Percentiles rank a stretch among this genome's conserved stretches.
Conservation (phyloP, 2,329 filamentous ascomycete genomes). For the Epichloe uncinata region DNA sequence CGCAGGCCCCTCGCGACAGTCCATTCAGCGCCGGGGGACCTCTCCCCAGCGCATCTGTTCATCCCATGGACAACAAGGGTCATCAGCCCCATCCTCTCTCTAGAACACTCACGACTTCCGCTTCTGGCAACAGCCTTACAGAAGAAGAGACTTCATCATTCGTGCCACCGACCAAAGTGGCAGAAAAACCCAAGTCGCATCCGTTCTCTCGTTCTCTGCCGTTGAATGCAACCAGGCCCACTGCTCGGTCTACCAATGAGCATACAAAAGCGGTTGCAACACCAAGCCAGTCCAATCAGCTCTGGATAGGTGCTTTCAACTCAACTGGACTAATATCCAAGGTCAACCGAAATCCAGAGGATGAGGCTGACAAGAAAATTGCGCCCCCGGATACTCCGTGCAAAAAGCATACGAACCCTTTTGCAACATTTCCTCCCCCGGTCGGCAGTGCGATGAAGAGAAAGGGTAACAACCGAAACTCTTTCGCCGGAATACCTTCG, state of each 20-base stretch:
- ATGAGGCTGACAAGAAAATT: slow-evolving; percentile 44
- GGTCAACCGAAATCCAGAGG: slow-evolving; percentile 72
- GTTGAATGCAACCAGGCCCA: slow-evolving; percentile 24
- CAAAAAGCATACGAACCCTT: slow-evolving; percentile 64
- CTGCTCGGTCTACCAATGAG: slow-evolving; percentile 16
- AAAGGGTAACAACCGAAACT: slow-evolving; percentile 50
- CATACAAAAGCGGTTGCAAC: slow-evolving; percentile 23
- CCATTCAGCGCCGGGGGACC: slow-evolving; percentile 46
- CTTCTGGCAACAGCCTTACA: slow-evolving; percentile 62
- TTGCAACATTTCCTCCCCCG: slow-evolving; percentile 51
- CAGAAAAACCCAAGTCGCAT: slow-evolving; percentile 17
- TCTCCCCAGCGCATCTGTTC: slow-evolving; percentile 39
- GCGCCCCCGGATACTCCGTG: slow-evolving; percentile 93
- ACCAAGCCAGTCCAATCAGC: slow-evolving; percentile 40
- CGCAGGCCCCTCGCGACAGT: slow-evolving; percentile 46
- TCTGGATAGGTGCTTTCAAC: slow-evolving; percentile 74
- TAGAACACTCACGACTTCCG: slow-evolving; percentile 74
- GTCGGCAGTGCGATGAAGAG: slow-evolving; percentile 48
- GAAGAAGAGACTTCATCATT: slow-evolving; percentile 52
- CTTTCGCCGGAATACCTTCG: slow-evolving; percentile 59
- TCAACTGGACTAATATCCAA: slow-evolving; percentile 94
- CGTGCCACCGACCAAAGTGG: slow-evolving; percentile 15
- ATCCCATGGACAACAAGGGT: slow-evolving; percentile 29
- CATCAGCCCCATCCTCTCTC: slow-evolving; percentile 70
- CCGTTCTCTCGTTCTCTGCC: slow-evolving; percentile 26